Evolutionary conservation across 345 rosid genomes (phyloP), one percentile per base, ranked within the genome.

Genomic region (Lagerstroemia speciosa): DNA sequence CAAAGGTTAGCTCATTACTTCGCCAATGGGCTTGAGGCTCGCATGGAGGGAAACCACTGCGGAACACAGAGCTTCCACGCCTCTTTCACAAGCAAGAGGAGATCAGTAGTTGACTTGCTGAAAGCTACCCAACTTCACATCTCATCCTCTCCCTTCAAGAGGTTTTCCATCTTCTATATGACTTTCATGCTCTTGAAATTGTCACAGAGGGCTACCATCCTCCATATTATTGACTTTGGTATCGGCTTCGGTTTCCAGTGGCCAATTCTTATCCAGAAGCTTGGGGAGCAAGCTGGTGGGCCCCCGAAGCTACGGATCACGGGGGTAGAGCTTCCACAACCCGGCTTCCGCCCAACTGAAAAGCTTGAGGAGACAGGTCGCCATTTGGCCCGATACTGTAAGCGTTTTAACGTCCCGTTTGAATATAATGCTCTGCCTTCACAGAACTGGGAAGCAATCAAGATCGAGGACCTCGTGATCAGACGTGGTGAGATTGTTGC

Each of bases 221-320:
- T 93, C 77, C 98, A 93, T 74, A 75, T 93, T 38, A 72, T 91
- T 63, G 97, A 93, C 77, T 93, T 93, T 20, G 97, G 98, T 57
- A 86, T 93, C 60, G 62, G 69, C 8, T 91, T 86, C 58, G 98
- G 98, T 71, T 93, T 89, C 80, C 95, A 91, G 27, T 93, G 96
- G 98, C 97, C 98, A 0, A 67, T 78, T 71, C 92, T 91, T 48
- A 89, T 93, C 67, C 90, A 91, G 69, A 36, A 61, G 62, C 81
- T 93, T 26, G 70, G 96, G 0, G 65, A 15, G 26, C 74, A 66
- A 52, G 15, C 74, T 8, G 79, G 76, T 15, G 89, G 95, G 8
- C 89, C 89, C 31, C 82, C 87, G 48, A 84, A 82, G 71, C 82
- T 93, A 22, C 83, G 96, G 46, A 83, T 94, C 31, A 94, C 98